phyloP scores from a whole-genome alignment of 805 yeast genomes.

The Saccharomycopsis sp. region DNA sequence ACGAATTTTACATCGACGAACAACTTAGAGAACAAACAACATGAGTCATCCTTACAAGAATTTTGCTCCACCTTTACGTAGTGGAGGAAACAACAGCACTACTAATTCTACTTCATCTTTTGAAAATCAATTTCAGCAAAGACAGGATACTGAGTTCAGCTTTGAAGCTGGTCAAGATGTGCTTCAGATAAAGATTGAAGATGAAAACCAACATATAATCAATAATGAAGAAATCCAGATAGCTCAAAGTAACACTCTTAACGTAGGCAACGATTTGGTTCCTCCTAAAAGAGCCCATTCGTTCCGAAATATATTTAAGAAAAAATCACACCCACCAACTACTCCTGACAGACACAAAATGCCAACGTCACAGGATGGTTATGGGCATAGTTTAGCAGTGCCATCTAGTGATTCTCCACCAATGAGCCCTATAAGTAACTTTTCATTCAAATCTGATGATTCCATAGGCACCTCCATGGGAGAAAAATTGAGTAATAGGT shows the following conservation, averaged over 20 bases:
- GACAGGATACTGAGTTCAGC: too few species aligned
- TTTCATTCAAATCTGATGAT: slow-evolving; percentile 5
- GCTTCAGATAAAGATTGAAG: slow-evolving; percentile 1
- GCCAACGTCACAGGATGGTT: background rate
- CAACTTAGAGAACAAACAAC: too few species aligned
- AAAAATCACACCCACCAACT: background rate
- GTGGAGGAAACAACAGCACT: too few species aligned
- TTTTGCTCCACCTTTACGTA: too few species aligned
- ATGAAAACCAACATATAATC: background rate
- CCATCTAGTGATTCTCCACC: slow-evolving; percentile 8
- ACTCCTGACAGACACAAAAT: background rate
- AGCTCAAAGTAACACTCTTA: background rate
- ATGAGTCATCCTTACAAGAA: too few species aligned
- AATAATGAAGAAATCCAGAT: background rate
- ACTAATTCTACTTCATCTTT: too few species aligned
- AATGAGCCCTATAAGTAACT: slow-evolving; percentile 7
- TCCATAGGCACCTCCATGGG: slow-evolving; percentile 4
- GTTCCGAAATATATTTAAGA: slow-evolving; percentile 14
- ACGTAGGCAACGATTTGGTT: background rate
- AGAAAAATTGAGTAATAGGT: slow-evolving; percentile 11
- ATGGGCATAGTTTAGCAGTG: too few species aligned
- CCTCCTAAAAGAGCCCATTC: slow-evolving; percentile 13
- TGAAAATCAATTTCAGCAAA: too few species aligned
- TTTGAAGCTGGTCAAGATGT: too few species aligned
- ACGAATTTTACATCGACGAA: too few species aligned